Evolutionary conservation across 768 basidiomycete genomes (phyloP).

Genomic region (Rhizopogon vesiculosus): DNA sequence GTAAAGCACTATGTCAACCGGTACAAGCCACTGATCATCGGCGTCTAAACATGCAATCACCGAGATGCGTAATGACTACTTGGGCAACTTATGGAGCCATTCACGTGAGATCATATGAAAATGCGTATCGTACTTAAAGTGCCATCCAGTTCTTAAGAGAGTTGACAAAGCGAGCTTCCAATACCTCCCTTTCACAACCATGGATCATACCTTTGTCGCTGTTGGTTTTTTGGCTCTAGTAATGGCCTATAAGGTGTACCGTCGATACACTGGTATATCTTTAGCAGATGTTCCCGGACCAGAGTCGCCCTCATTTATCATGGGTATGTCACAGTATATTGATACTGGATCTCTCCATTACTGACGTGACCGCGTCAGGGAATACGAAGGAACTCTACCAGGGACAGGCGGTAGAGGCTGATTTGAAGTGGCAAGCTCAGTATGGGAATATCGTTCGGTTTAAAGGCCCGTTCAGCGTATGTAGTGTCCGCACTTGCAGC

Average conservation of each 20-base stretch:
- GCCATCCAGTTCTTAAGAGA: too few species aligned
- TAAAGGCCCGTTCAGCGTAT: constrained; percentile 22
- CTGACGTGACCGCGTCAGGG: constrained; percentile 13
- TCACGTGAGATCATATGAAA: too few species aligned
- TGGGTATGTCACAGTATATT: constrained; percentile 2
- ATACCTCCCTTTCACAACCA: neutral
- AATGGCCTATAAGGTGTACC: constrained; percentile 2
- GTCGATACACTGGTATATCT: neutral
- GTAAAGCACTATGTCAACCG: too few species aligned
- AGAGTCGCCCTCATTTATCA: constrained; percentile 15
- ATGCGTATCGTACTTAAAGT: too few species aligned
- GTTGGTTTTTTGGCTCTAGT: constrained; percentile 6
- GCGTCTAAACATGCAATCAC: too few species aligned
- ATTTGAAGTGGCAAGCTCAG: constrained; percentile 24
- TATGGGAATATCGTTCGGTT: constrained; percentile 26
- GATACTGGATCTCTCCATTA: constrained; percentile 15
- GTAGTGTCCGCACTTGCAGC: neutral
- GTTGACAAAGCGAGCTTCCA: neutral
- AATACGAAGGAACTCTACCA: constrained; percentile 26
- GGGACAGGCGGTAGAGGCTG: constrained; percentile 16
- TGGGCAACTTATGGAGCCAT: too few species aligned
- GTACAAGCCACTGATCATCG: too few species aligned
- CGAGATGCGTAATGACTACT: too few species aligned
- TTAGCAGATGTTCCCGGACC: constrained; percentile 17
- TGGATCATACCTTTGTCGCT: constrained; percentile 4